A percentile compares a stretch with the other conserved stretches of the same genome.
Conservation (phyloP, 148 eudicot genomes). For the Dianthus caryophyllus region DNA sequence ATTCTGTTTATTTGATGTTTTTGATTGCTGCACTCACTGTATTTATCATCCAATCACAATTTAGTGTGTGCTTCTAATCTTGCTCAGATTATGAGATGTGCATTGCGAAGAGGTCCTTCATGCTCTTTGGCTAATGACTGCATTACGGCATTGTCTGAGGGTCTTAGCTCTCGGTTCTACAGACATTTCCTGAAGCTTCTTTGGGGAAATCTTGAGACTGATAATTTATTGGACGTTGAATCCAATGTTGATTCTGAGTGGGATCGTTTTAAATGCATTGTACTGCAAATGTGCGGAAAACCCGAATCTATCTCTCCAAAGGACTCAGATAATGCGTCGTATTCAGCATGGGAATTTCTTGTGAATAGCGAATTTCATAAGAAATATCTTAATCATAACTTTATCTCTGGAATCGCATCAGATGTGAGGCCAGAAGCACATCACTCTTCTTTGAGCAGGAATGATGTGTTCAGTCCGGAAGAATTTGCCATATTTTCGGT, state of each 20-base stretch:
- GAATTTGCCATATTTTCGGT: slow-evolving; percentile 44
- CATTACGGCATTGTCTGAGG: slow-evolving; percentile 77
- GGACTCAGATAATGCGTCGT: slow-evolving; percentile 28
- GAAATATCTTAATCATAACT: slow-evolving; percentile 38
- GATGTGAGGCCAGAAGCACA: slow-evolving; percentile 27
- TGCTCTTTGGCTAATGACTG: slow-evolving; percentile 86
- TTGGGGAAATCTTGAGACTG: slow-evolving; percentile 64
- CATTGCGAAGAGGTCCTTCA: slow-evolving; percentile 72
- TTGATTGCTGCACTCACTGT: neutral
- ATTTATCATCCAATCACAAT: neutral
- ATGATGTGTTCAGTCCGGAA: slow-evolving; percentile 24
- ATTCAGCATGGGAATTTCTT: slow-evolving; percentile 86
- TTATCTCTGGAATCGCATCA: slow-evolving; percentile 28
- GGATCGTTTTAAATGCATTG: slow-evolving; percentile 57
- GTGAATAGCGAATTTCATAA: slow-evolving; percentile 64
- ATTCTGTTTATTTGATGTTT: neutral
- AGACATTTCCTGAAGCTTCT: slow-evolving; percentile 62
- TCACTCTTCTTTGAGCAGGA: slow-evolving; percentile 27
- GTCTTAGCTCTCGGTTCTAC: slow-evolving; percentile 54
- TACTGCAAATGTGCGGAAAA: slow-evolving; percentile 48
- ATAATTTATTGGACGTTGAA: slow-evolving; percentile 44
- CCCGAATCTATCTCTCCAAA: slow-evolving; percentile 19
- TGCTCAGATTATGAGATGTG: slow-evolving; percentile 73
- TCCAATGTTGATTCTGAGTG: slow-evolving; percentile 63
- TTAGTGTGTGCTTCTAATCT: neutral